A percentile compares a stretch with the other conserved stretches of the same genome.
Evolutionary conservation across 257 asterid species (phyloP).

Genomic region (Striga asiatica): DNA sequence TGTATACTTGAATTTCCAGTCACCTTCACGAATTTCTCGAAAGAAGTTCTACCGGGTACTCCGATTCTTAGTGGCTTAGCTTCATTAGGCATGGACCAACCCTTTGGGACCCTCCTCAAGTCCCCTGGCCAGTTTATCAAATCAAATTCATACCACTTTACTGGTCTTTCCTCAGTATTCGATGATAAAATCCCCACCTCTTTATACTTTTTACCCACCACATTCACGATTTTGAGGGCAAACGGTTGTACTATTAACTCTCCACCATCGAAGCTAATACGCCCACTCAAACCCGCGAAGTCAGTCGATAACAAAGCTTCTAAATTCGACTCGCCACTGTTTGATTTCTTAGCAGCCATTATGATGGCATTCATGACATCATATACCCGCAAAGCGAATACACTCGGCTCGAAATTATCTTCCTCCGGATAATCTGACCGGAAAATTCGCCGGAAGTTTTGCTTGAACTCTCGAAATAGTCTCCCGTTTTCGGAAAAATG

Average conservation of each 20-base stretch:
- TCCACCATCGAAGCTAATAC: conserved; percentile 8
- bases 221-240: conserved; percentile 24
- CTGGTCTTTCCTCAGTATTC: conserved; percentile 5
- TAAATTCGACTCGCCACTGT: neutral
- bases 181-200: conserved; percentile 25
- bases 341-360: neutral
- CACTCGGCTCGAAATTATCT: conserved; percentile 22
- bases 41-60: conserved; percentile 18
- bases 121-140: conserved; percentile 27
- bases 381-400: conserved; percentile 23
- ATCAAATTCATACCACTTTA: conserved; percentile 5
- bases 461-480: conserved; percentile 8
- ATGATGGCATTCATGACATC: conserved; percentile 12
- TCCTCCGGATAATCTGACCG: conserved; percentile 13
- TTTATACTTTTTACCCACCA: conserved; percentile 20
- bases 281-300: conserved; percentile 23
- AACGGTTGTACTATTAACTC: conserved; percentile 6
- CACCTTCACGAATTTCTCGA: conserved; percentile 22
- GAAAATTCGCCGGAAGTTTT: conserved; percentile 12
- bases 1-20: conserved; percentile 5
- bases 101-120: conserved; percentile 19
- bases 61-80: conserved; percentile 23
- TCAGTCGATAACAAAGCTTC: neutral
- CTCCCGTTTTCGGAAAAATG: neutral
- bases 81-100: conserved; percentile 27